Conservation (phyloP, 768 basidiomycete species). For the Chiua virens region DNA sequence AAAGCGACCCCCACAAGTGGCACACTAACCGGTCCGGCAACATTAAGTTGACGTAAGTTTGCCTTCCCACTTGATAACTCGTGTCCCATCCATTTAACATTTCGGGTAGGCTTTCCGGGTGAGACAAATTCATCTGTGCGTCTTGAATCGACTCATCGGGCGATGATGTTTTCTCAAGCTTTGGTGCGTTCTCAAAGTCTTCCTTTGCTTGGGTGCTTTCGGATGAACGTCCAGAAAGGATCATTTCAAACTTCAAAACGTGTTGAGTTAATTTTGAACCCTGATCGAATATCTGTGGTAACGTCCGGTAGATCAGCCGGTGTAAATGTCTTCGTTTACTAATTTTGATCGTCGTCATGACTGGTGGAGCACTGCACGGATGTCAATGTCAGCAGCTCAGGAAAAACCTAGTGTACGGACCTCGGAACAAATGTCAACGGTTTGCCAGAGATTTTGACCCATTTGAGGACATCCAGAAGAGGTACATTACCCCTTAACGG, state of each 20-base stretch:
- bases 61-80: conserved; percentile 38
- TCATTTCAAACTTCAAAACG: conserved; percentile 43
- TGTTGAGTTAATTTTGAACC: conserved; percentile 10
- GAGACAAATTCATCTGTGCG: background rate
- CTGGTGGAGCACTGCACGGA: conserved; percentile 38
- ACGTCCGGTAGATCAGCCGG: conserved; percentile 48
- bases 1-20: background rate
- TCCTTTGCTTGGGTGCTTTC: background rate
- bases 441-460: conserved; percentile 38
- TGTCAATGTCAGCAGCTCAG: background rate
- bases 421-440: conserved; percentile 51
- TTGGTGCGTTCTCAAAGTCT: background rate
- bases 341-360: conserved; percentile 32
- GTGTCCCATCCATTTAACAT: conserved; percentile 2
- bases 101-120: background rate
- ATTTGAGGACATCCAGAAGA: conserved; percentile 44
- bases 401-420: conserved; percentile 29
- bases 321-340: conserved; percentile 39
- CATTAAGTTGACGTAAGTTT: conserved; percentile 47
- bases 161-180: background rate
- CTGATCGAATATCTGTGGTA: conserved; percentile 18
- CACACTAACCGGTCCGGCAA: conserved; percentile 54
- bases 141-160: background rate
- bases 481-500: conserved; percentile 45
- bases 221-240: conserved; percentile 14